Conservation (phyloP, 176 grass and related monocot species). For the sorghum (Sorghum bicolor) region Sorghum_bicolor_NCBIv3 NC_012870.2:7576001-7576500, state of each 20-base stretch:
- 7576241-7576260: not conserved
- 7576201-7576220: not conserved
- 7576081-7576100: slow-evolving; percentile 20
- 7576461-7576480: slow-evolving; percentile 93
- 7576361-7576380: slow-evolving; percentile 62
- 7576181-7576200: not conserved
- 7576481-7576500: slow-evolving; percentile 91
- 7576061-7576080: slow-evolving; percentile 47
- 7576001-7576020: slow-evolving; percentile 1
- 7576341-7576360: slow-evolving; percentile 84
- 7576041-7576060: slow-evolving; percentile 12
- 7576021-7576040: not conserved
- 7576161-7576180: not conserved
- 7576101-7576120: slow-evolving; percentile 35
- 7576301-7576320: slow-evolving; percentile 72
- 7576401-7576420: slow-evolving; percentile 73
- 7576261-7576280: slow-evolving; percentile 65
- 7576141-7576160: slow-evolving; percentile 30
- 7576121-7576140: slow-evolving; percentile 48
- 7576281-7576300: slow-evolving; percentile 69
- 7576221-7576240: not conserved
- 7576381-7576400: slow-evolving; percentile 71
- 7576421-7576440: slow-evolving; percentile 80
- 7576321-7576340: slow-evolving; percentile 76
- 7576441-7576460: slow-evolving; percentile 69